Percentiles rank a stretch among this genome's conserved stretches.
These are phyloP conservation scores for Alternaria arborescens DNA, from an alignment of 2,329 filamentous ascomycete species.

Conservation along the genomic window DNA sequence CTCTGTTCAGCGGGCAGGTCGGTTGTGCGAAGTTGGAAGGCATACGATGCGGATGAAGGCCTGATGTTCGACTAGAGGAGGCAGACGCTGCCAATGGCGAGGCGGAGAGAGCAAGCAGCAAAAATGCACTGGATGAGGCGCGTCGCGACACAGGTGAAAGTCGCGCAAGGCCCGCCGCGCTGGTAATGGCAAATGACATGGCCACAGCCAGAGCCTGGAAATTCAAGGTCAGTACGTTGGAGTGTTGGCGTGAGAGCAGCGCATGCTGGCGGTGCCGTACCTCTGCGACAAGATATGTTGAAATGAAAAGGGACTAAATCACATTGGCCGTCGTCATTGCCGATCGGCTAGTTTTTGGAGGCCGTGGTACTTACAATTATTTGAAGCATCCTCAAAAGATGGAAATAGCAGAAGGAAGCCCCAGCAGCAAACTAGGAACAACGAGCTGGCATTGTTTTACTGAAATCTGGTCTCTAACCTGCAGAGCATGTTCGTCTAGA, in stretches of 20 bases:
- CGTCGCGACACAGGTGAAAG: slow-evolving; percentile 32
- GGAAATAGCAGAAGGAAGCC: not conserved
- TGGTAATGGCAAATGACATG: slow-evolving; percentile 49
- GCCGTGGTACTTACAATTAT: slow-evolving; percentile 34
- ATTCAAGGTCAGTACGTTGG: slow-evolving; percentile 31
- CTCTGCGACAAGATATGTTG: slow-evolving; percentile 31
- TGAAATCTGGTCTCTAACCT: slow-evolving; percentile 22
- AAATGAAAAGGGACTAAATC: slow-evolving; percentile 37
- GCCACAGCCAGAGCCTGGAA: slow-evolving; percentile 46
- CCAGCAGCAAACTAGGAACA: not conserved
- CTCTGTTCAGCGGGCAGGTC: slow-evolving; percentile 43
- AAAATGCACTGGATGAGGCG: slow-evolving; percentile 38
- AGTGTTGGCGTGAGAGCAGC: slow-evolving; percentile 12
- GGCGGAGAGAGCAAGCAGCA: slow-evolving; percentile 44
- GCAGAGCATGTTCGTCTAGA: slow-evolving; percentile 6
- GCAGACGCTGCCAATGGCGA: slow-evolving; percentile 37
- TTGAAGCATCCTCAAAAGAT: slow-evolving; percentile 24
- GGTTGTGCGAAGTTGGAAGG: slow-evolving; percentile 29
- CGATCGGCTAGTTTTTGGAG: slow-evolving; percentile 38
- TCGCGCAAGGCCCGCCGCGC: slow-evolving; percentile 34
- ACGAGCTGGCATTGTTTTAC: not conserved
- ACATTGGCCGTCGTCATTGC: slow-evolving; percentile 43
- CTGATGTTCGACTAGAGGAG: slow-evolving; percentile 29
- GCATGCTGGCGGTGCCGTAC: slow-evolving; percentile 35
- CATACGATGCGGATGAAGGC: slow-evolving; percentile 24